Evolutionary conservation across 1,284 basidiomycete genomes (phyloP), one percentile per base, ranked within the genome.

Genomic region (Ustilago nuda): DNA sequence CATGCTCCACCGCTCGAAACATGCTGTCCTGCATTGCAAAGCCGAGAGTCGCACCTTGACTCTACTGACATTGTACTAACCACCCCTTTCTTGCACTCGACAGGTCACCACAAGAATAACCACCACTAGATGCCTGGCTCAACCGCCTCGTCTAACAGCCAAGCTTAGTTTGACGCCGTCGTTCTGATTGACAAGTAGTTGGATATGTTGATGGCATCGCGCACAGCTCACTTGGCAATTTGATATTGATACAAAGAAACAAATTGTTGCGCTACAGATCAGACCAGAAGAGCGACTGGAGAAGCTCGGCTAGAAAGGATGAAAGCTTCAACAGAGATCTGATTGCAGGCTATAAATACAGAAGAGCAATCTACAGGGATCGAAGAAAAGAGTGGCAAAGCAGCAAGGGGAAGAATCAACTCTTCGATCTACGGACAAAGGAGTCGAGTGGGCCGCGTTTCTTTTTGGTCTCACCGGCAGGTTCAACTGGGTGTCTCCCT

Each of bases 41-140:
- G 30, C 13, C 32, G 1, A 13, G 13, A 5, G 50, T 35, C 57
- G 41, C 43, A 7, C 51, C 27, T 56, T 39, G 17, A 60, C 45
- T 23, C n/a, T 43, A 53, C 58, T 58, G 23, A 56, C 57, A 32
- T 30, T 27, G 7, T 45, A 45, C 43, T 45, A 19, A 15, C 15
- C 23, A 27, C 27, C 39, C 39, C 23, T 36, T 35, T 23, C 11
- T 19, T 41, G 27, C 27, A 6, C 57, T 8, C 43, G 41, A 70
- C 75, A 77, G 75, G 75, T 52, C 71, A 73, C 75, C 75, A 77
- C 75, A 77, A 77, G 75, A 77, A 77, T 71, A 77, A 77, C 75
- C 75, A 77, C 75, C 75, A 77, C 71, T 77, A 77, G 45, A 55
- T 55, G 53, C 35, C n/a, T 39, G 35, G 43, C 43, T 45, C 43